Conservation (phyloP, 2,329 filamentous ascomycete species). For the Arthrinium puccinioides region DNA sequence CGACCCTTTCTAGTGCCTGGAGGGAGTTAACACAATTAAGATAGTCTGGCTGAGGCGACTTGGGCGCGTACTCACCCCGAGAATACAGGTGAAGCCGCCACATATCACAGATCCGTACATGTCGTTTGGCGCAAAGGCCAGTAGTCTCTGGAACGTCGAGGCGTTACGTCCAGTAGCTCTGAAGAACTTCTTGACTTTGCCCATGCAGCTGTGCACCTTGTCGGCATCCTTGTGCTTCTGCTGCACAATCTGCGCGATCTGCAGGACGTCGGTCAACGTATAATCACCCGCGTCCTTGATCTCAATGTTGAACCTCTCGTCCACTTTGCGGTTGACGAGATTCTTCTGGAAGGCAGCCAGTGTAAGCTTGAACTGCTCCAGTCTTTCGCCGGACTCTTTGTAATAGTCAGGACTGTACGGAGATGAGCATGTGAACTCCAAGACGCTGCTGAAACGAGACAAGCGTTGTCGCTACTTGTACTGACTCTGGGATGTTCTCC, state of each 20-base stretch:
- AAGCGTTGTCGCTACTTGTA: not conserved
- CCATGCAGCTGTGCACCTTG: conserved; percentile 7
- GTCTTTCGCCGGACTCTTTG: conserved; percentile 8
- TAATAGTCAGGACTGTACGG: conserved; percentile 6
- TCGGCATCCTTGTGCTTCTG: conserved; percentile 5
- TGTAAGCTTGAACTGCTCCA: conserved; percentile 8
- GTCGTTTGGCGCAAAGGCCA: conserved; percentile 10
- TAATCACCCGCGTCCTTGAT: conserved; percentile 9
- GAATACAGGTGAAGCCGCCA: conserved; percentile 10
- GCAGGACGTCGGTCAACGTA: conserved; percentile 9
- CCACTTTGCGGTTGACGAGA: conserved; percentile 9
- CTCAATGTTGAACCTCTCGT: conserved; percentile 7
- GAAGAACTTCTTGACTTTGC: conserved; percentile 9
- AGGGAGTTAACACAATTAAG: conserved; percentile 29
- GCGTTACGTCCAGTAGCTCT: conserved; percentile 4
- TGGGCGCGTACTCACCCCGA: conserved; percentile 3
- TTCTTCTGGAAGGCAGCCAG: conserved; percentile 7
- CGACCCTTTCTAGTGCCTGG: not conserved
- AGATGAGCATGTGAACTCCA: too few species aligned
- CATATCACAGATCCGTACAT: conserved; percentile 10
- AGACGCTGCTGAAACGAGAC: not conserved
- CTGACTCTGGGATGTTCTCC: not conserved
- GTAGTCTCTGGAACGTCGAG: conserved; percentile 8
- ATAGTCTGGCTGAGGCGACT: not conserved
- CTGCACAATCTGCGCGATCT: conserved; percentile 8